Conservation (phyloP, 352 stramenopile species). For the Globisporangium canariense region DNA sequence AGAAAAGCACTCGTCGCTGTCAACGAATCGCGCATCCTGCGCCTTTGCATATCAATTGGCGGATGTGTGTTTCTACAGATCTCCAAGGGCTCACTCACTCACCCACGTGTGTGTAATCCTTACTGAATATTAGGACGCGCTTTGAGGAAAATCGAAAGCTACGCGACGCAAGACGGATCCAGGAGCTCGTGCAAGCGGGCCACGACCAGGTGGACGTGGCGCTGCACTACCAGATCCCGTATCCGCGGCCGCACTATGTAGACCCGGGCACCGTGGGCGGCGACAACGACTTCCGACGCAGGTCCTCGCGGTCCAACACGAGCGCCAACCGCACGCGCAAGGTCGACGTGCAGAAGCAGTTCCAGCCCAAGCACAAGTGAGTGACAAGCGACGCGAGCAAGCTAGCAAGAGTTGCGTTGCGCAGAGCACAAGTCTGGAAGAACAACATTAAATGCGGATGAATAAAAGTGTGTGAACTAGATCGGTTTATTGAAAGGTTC, state of each 20-base stretch:
- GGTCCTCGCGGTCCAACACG: slow-evolving; percentile 51
- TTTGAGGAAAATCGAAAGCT: slow-evolving; percentile 68
- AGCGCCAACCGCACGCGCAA: slow-evolving; percentile 39
- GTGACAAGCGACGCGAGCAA: not conserved
- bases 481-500: not conserved
- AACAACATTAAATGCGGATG: slow-evolving; percentile 10
- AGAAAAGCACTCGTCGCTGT: slow-evolving; percentile 4
- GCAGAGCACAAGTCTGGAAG: not conserved
- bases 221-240: slow-evolving; percentile 84
- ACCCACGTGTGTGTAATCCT: not conserved
- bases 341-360: slow-evolving; percentile 44
- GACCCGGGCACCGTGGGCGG: slow-evolving; percentile 75
- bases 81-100: not conserved
- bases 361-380: slow-evolving; percentile 27
- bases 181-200: slow-evolving; percentile 49
- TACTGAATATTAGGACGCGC: slow-evolving; percentile 24
- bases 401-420: no score
- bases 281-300: slow-evolving; percentile 63
- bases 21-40: not conserved
- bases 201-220: slow-evolving; percentile 78
- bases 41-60: no score
- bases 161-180: slow-evolving; percentile 25
- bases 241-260: slow-evolving; percentile 72
- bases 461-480: slow-evolving; percentile 2
- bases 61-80: not conserved